phyloP scores from a whole-genome alignment of 305 asterid genomes.

The Galium porrigens region DNA sequence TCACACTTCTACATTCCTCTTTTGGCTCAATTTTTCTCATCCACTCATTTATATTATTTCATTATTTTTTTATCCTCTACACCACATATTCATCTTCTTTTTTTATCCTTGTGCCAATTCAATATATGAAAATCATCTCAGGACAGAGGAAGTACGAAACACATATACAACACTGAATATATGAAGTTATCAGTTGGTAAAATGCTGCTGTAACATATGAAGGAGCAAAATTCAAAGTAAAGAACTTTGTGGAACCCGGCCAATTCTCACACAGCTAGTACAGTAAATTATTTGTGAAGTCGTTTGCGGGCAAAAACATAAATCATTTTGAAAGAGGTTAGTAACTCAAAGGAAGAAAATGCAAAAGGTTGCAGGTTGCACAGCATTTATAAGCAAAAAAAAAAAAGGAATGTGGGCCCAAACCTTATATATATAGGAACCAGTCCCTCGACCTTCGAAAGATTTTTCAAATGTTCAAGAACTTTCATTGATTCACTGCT shows the following conservation, averaged over 20 bases:
- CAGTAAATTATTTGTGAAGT: neutral
- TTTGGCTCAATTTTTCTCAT: neutral
- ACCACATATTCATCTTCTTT: neutral
- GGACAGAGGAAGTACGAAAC: neutral
- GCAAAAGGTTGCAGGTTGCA: neutral
- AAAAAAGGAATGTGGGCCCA: constrained; percentile 11
- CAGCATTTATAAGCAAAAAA: constrained; percentile 7
- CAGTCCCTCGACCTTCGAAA: constrained; percentile 68
- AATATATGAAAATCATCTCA: neutral
- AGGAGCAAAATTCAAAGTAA: neutral
- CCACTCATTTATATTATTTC: neutral
- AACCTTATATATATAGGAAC: constrained; percentile 83
- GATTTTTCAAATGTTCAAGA: constrained; percentile 54
- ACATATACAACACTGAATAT: neutral
- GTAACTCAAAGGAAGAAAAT: neutral
- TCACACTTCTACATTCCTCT: neutral
- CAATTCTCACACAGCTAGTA: neutral
- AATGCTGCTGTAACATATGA: neutral
- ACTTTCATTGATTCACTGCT: constrained; percentile 76
- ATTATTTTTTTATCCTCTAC: neutral
- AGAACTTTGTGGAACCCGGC: neutral
- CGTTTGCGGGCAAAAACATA: neutral
- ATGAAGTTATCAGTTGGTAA: neutral
- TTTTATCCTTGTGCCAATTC: neutral
- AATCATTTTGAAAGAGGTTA: neutral